These are phyloP conservation scores for Alternaria sp. DNA, from an alignment of 2,329 filamentous ascomycete genomes.

Conservation along the genomic window DNA sequence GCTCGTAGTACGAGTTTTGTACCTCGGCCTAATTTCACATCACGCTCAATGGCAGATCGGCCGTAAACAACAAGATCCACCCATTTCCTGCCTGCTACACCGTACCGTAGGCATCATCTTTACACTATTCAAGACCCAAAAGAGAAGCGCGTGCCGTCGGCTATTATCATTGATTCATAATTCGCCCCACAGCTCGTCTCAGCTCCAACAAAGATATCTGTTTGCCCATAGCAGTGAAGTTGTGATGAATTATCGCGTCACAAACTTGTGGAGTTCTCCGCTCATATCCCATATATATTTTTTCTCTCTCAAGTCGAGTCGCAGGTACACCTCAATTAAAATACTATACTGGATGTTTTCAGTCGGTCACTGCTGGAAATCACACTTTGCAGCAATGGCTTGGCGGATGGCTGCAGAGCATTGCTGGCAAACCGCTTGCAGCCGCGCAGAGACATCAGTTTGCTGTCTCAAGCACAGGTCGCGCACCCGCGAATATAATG, in stretches of 20 bases:
- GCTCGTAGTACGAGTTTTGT: background rate
- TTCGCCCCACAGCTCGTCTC: background rate
- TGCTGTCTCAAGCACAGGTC: slow-evolving; percentile 26
- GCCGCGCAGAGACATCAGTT: slow-evolving; percentile 14
- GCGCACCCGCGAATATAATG: slow-evolving; percentile 9
- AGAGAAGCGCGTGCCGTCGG: background rate
- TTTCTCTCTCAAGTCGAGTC: background rate
- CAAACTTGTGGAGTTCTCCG: background rate
- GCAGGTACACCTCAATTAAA: background rate
- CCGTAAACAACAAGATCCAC: background rate
- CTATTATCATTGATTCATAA: background rate
- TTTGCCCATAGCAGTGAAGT: background rate
- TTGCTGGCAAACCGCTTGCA: slow-evolving; percentile 12
- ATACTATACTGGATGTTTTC: background rate
- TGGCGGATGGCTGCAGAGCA: background rate
- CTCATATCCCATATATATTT: background rate
- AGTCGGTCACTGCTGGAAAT: background rate
- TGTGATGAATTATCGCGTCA: background rate
- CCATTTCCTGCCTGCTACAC: background rate
- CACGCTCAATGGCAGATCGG: background rate
- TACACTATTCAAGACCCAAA: background rate
- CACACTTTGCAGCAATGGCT: background rate
- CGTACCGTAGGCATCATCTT: background rate
- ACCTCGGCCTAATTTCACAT: background rate
- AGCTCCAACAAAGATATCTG: background rate